Percentiles rank a stretch among this genome's conserved stretches.
Conservation (phyloP, 108 stramenopile species). For the Fistulifera solaris region DNA sequence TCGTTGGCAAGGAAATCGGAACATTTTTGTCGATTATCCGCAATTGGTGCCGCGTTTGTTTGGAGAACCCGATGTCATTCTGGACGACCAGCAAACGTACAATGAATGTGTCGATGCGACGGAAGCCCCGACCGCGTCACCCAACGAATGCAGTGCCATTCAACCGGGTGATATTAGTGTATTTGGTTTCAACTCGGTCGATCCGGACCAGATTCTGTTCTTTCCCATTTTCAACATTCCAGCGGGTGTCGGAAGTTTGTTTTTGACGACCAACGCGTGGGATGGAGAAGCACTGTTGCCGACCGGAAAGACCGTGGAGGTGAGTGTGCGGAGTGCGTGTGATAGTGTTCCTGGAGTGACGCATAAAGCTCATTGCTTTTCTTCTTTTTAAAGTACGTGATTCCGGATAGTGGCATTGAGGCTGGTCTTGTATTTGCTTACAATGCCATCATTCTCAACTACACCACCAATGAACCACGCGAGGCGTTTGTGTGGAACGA, state of each 20-base stretch:
- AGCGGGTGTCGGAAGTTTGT: conserved; percentile 16
- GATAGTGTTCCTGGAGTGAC: not conserved
- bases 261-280: conserved; percentile 47
- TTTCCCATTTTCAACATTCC: conserved; percentile 36
- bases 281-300: conserved; percentile 15
- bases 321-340: conserved; percentile 3
- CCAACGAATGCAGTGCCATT: conserved; percentile 14
- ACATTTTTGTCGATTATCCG: conserved; percentile 81
- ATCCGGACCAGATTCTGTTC: conserved; percentile 27
- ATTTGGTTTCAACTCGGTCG: conserved; percentile 16
- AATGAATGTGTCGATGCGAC: conserved; percentile 16
- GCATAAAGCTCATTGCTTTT: not conserved
- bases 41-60: conserved; percentile 21
- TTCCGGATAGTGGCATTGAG: conserved; percentile 6
- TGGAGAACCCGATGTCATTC: conserved; percentile 10
- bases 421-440: conserved; percentile 4
- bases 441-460: not conserved
- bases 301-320: conserved; percentile 26
- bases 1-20: conserved; percentile 79
- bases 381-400: not conserved
- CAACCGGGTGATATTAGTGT: conserved; percentile 23
- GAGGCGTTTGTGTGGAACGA: not conserved
- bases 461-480: not conserved
- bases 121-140: conserved; percentile 13
- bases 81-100: conserved; percentile 17